These are phyloP conservation scores for Rhodotorula diobovata DNA, from an alignment of 768 basidiomycete species.

Conservation along the genomic window DNA sequence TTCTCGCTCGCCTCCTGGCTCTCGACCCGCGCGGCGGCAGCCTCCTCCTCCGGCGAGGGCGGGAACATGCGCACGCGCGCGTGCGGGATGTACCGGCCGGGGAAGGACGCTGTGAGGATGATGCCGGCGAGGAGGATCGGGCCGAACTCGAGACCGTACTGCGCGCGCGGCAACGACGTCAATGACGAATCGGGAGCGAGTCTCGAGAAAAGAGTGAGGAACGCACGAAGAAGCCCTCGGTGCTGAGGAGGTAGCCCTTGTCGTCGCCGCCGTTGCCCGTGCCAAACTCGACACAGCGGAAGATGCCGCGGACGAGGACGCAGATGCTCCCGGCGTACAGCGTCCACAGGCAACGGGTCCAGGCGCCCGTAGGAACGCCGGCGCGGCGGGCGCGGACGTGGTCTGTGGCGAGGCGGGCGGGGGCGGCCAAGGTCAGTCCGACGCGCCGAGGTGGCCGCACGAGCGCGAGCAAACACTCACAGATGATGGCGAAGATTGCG, in stretches of 20 bases:
- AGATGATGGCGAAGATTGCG: slow-evolving; percentile 26
- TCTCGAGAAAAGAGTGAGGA: background rate
- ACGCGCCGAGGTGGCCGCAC: background rate
- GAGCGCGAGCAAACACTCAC: background rate
- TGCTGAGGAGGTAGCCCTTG: slow-evolving; percentile 21
- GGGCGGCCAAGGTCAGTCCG: background rate
- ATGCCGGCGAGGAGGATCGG: slow-evolving; percentile 33
- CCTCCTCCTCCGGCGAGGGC: background rate
- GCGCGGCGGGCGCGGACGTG: slow-evolving; percentile 21
- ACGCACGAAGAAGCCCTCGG: slow-evolving; percentile 18
- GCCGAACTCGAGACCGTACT: slow-evolving; percentile 2
- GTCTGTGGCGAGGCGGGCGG: slow-evolving; percentile 7
- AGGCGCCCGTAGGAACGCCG: slow-evolving; percentile 16
- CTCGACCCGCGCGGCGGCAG: no score
- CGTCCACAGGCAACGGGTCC: slow-evolving; percentile 32
- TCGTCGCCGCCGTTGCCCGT: slow-evolving; percentile 9
- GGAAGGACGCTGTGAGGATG: slow-evolving; percentile 29
- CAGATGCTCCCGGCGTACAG: slow-evolving; percentile 25
- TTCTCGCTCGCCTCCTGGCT: background rate
- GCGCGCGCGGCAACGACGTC: background rate
- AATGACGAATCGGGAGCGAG: no score
- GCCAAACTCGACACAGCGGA: slow-evolving; percentile 34
- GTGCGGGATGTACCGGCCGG: slow-evolving; percentile 25
- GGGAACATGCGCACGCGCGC: background rate
- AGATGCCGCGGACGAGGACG: slow-evolving; percentile 30